Base-by-base conservation (phyloP, 805 yeast genomes). In the Wickerhamiella cacticola region DNA sequence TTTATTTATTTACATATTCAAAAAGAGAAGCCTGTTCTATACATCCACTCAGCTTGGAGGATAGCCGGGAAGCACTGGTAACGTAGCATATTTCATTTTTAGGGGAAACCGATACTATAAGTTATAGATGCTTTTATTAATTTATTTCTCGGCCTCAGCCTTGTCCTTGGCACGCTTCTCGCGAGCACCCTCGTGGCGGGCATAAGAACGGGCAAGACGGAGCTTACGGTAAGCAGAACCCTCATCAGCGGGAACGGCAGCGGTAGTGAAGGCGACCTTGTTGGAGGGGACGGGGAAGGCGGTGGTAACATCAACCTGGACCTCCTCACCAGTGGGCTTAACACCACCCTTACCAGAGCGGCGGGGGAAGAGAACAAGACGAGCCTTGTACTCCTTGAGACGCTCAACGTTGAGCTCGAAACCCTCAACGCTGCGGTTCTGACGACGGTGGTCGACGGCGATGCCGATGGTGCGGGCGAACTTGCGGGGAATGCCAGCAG, bases 361-460 rank as follows among this genome's bases (percentile, higher is more conserved):
- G 73, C 83, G 79, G 77, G 92, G 96, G 77, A 92, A 88, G 68
- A 92, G 80, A 65, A 92, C 88, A 72, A 92, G 79, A 75, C 89
- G 88, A 66, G 94, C 75, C 75, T 81, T 78, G 94, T 86, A 92
- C 73, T 85, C 95, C 76, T 84, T 75, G 72, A 92, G 82, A 80
- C 98, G 86, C 71, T 79, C 84, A 66, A 92, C 96, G 76, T 92
- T 92, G 63, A 78, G 74, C 69, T 89, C 92, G 64, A 87, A 85
- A 67, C 83, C 87, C 78, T 88, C 98, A 65, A 83, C 83, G 65
- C 88, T 80, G 78, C 85, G 88, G 94, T 92, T 92, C 71, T 82
- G 89, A 77, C 98, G 88, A 80, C 98, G 89, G 89, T 85, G 95
- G 79, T 92, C 98, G 68, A 89, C 97, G 64, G 98, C 86, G 67